Base-by-base conservation (phyloP, 805 yeast species). In the Kuraishia cidri region DNA sequence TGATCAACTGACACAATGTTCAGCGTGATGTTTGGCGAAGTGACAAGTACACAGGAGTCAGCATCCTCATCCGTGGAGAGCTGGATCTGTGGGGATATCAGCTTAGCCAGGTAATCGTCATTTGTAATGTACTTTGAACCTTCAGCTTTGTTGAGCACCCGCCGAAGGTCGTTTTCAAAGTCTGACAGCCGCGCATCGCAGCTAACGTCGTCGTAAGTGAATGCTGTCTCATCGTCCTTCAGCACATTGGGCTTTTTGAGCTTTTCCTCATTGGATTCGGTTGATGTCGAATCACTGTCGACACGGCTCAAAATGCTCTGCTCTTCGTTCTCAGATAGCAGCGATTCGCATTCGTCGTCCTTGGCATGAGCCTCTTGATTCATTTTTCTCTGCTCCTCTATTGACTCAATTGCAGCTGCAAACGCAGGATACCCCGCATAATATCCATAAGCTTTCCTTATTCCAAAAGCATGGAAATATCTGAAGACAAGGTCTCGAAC, bases 11-110 rank as follows among this genome's bases (percentile, higher is more conserved):
- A 67, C n/a, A 85, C 55, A 7, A 82, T 72, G 39, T 81, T 75
- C 18, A 79, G 50, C 43, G 81, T 80, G 34, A 88, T 74, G 26
- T 61, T 64, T 8, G 90, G 92, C 0, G 95, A 72, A 2, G 82
- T 69, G n/a, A 88, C 63, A 22, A 87, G 52, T 9, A 86, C 64
- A 32, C 83, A 72, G 2, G 81, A 61, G 27, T 72, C 75, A 2
- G 62, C 67, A 17, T 68, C 66, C 34, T 64, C 62, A 20, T 64
- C 65, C 11, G 72, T 62, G 30, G 72, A 65, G 17, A 81, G 45
- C 49, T 88, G 97, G 30, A 87, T 72, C 52, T 90, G 96, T 0
- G 97, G 95, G 18, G 85, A 72, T 5, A 80, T 60, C 27, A 90
- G 62, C 37, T 76, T 76, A 20, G 88, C 64, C 39, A 77, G 60